Evolutionary conservation across 768 basidiomycete genomes (phyloP), one percentile per base, ranked within the genome.

Genomic region (Suillus fuscotomentosus): DNA sequence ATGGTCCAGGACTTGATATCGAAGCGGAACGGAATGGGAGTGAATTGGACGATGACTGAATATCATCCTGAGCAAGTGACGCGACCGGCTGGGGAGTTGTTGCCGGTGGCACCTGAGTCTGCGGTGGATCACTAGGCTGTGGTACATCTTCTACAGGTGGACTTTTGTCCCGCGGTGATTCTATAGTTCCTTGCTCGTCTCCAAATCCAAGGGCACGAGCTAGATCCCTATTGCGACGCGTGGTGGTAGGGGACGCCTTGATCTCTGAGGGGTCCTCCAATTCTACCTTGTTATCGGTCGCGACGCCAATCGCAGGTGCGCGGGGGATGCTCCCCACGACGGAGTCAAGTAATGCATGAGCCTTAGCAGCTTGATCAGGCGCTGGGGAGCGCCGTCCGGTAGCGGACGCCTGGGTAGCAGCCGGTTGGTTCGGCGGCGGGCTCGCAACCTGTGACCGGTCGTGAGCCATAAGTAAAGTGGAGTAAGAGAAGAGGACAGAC

Each of bases 201-300:
- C 89, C 91, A 69, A 94, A 92, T 17, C 75, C 75, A 48, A 94
- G 77, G 20, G 87, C 88, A 63, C 88, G 88, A 2, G 91, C 89
- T n/a, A 94, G 82, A 70, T 90, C 89, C 67, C 89, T 81, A 67
- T 89, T 88, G 61, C 87, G 83, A 63, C 87, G 86, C 50, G 86
- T 83, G 42, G 82, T 84, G n/a, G 57, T 59, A 34, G 80, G 86
- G 13, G 82, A 86, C 20, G 71, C 63, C 67, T 13, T 67, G 54
- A 61, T 80, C 77, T 69, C 76, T 63, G 62, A 78, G 74, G 45
- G 77, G 70, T 47, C 72, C 69, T 62, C 62, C 43, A 60, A 65
- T 62, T 68, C 71, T 45, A 73, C 62, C 53, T 69, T 73, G 41
- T 60, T 76, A 34, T 78, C 76, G 13, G 41, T 59, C 41, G 31